Base-by-base conservation (phyloP, 2,329 filamentous ascomycete genomes). In the Allantophomopsis lycopodina region DNA sequence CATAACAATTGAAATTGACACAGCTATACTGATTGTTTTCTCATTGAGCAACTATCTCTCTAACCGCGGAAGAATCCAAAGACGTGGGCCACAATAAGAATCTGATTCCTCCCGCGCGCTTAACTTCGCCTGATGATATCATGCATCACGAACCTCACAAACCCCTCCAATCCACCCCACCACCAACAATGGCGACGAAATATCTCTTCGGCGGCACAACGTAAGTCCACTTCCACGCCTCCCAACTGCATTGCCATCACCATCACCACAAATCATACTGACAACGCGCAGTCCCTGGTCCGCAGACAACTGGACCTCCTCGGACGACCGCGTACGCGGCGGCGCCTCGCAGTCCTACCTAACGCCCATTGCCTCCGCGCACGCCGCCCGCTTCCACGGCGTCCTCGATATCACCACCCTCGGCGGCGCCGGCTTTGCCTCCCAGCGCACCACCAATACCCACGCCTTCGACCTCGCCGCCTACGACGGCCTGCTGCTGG, bases 401-500 rank as follows among this genome's bases (percentile, higher is more conserved):
- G 64, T 65, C 17, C 68, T 91, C 15, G 83, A 91, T 59, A 85
- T 79, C 46, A 69, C 68, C 39, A 76, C 82, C 0, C 73, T 91
- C 0, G 83, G 83, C 18, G 83, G 83, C 21, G 84, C 85, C 1
- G 85, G 85, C 5, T 91, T 93, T 54, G 84, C 84, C 8, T 84
- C 79, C 4, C 85, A 89, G 55, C 72, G 79, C 36, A 86, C 79
- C 4, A 68, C 65, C 3, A 59, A 58, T 32, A 72, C 76, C 7
- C 60, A 69, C 32, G 59, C 60, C 17, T 82, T 80, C 70, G 71
- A 91, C 50, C 59, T 91, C 7, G 70, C 69, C 1, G 52, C 49
- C 10, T 81, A 77, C 48, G 67, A 74, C 35, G 82, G 81, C 2
- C 59, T 86, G 17, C 56, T 67, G 46, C 48, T 86, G 4, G 53